phyloP scores from a whole-genome alignment of 345 rosid genomes.

The Eucalyptus erythrocorys region DNA sequence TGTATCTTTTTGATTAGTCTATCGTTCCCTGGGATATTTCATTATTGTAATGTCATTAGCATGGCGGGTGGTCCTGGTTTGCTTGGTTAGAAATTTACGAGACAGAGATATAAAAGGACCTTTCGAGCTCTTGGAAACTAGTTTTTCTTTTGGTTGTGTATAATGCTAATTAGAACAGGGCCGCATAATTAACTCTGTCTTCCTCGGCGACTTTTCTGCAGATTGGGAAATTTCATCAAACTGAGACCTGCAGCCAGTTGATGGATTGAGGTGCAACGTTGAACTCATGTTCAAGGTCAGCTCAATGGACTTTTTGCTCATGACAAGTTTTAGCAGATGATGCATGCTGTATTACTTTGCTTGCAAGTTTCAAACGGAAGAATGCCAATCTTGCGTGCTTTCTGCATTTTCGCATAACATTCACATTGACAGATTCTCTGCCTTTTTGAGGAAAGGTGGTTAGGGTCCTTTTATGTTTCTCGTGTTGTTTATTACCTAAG shows the following conservation, averaged over 20 bases:
- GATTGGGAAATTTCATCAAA: not conserved
- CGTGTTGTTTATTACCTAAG: not conserved
- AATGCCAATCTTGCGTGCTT: not conserved
- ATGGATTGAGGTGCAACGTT: not conserved
- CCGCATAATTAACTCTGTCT: not conserved
- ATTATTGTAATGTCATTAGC: not conserved
- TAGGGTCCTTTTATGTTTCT: not conserved
- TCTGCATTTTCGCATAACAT: not conserved
- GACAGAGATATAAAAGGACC: not conserved
- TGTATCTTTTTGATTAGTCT: not conserved
- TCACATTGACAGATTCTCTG: not conserved
- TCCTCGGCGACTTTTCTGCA: not conserved
- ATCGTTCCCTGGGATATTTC: not conserved
- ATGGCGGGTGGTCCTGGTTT: not conserved
- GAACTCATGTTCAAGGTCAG: not conserved
- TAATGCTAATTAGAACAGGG: not conserved
- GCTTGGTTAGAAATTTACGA: not conserved
- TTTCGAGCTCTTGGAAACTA: not conserved
- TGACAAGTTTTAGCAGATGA: not conserved
- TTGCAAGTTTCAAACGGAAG: not conserved
- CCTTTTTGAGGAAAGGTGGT: not conserved
- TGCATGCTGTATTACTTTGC: not conserved
- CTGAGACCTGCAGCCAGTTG: not conserved
- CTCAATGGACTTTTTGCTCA: not conserved
- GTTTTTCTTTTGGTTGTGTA: not conserved